Base-by-base conservation (phyloP, 495 filamentous ascomycete species). In the Chaetomium cochliodes region DNA sequence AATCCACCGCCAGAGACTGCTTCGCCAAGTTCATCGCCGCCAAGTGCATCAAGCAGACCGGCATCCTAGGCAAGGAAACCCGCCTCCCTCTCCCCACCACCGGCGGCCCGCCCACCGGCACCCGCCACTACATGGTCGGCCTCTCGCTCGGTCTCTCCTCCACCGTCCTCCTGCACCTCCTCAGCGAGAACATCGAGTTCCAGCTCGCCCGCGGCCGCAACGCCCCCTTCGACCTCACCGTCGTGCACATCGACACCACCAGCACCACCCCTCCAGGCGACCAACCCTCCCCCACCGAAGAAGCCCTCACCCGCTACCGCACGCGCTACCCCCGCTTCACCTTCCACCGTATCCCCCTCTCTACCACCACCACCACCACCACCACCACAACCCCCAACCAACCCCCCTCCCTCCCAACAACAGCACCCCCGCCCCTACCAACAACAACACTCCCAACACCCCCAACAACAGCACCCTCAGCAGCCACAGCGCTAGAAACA, bases 131-230 rank as follows among this genome's bases (percentile, higher is more conserved):
- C 28, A 80, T 97, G 3, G 76, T 98, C 16, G 90, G 92, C 1
- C 69, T 97, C 5, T 97, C 92, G 2, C 86, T 92, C 65, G 94
- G 96, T 0, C 80, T 90, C 3, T 94, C 89, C 11, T 97, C 93
- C 0, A 82, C 87, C n/a, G 81, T 84, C 9, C 78, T 98, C 25
- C 76, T 98, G 33, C 84, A 92, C 70, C 80, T 97, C 20, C 78
- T 98, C 20, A 82, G 90, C 69, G 70, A 81, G 46, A 90, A 92
- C 69, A 74, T 92, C 42, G 77, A 85, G 65, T 78, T 73, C 37
- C 87, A 90, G 74, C 78, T 79, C 4, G 72, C 79, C 33, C 82
- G 82, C 53, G 77, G 79, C 63, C 79, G 81, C 23, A 77, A 84
- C 41, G 78, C 83, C 18, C 84, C 86, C 3, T 96, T 87, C 68